phyloP scores from a whole-genome alignment of 2,329 filamentous ascomycete species.

The Chrysoporthe deuterocubensis region DNA sequence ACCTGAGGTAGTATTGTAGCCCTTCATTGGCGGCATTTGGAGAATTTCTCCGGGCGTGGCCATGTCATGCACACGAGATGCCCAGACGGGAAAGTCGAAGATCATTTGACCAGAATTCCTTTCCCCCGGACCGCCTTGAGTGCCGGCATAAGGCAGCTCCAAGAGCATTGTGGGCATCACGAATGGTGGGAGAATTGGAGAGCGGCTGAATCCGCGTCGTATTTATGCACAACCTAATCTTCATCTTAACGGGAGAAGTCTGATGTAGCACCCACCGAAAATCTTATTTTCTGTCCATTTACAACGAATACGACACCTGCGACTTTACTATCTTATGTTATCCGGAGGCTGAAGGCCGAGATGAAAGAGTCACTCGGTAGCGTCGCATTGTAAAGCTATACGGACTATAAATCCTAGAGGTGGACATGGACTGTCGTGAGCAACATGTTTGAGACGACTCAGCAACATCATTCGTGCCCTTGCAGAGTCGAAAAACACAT shows the following conservation, averaged over 20 bases:
- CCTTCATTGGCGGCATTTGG: slow-evolving; percentile 4
- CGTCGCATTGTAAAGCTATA: not conserved
- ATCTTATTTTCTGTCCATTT: not conserved
- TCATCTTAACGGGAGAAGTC: not conserved
- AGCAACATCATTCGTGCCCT: not conserved
- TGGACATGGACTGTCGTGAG: not conserved
- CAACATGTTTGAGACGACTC: not conserved
- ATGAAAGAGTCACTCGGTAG: not conserved
- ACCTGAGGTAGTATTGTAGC: not conserved
- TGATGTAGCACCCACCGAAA: not conserved
- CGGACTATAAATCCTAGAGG: not conserved
- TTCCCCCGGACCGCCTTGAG: not conserved
- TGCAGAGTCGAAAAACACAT: not conserved
- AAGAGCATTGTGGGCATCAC: not conserved
- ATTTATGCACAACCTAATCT: not conserved
- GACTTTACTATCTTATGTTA: not conserved
- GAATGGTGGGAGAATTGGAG: slow-evolving; percentile 10
- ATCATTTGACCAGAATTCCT: not conserved
- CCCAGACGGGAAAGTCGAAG: not conserved
- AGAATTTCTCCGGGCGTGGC: not conserved
- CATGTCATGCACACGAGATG: not conserved
- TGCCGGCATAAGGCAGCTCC: not conserved
- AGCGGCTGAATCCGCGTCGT: slow-evolving; percentile 1
- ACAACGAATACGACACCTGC: not conserved
- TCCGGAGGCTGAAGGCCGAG: slow-evolving; percentile 1